Evolutionary conservation across 176 grass and related monocot genomes (phyloP).

Genomic region (Ensete glaucum): DNA sequence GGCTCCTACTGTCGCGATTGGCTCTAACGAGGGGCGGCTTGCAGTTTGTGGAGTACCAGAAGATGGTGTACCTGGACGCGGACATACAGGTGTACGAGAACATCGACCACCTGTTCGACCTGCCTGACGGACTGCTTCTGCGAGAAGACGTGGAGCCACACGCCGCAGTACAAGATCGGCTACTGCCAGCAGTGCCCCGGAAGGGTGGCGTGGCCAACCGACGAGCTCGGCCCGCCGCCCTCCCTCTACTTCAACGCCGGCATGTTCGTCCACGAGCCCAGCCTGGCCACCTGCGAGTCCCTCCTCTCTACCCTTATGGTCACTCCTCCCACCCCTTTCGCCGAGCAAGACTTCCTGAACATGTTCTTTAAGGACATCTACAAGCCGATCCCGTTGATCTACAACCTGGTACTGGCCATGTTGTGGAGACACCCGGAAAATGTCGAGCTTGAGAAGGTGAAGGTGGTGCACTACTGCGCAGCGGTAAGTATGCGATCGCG

Average conservation of each 20-base stretch:
- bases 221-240: slow-evolving; percentile 34
- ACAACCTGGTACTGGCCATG: slow-evolving; percentile 86
- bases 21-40: neutral
- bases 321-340: slow-evolving; percentile 49
- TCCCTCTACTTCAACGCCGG: slow-evolving; percentile 84
- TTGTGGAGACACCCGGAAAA: slow-evolving; percentile 79
- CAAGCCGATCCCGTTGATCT: slow-evolving; percentile 38
- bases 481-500: slow-evolving; percentile 25
- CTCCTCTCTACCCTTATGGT: slow-evolving; percentile 31
- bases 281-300: slow-evolving; percentile 24
- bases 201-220: slow-evolving; percentile 34
- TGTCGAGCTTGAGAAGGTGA: slow-evolving; percentile 44
- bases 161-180: slow-evolving; percentile 52
- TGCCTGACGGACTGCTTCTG: slow-evolving; percentile 65
- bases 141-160: slow-evolving; percentile 90
- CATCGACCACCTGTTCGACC: slow-evolving; percentile 66
- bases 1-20: too few relatives aligned
- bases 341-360: slow-evolving; percentile 85
- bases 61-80: slow-evolving; percentile 70
- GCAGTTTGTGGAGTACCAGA: slow-evolving; percentile 67
- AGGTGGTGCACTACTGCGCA: slow-evolving; percentile 87
- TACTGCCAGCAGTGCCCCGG: slow-evolving; percentile 75
- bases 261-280: slow-evolving; percentile 73
- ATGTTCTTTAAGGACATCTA: slow-evolving; percentile 56
- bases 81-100: slow-evolving; percentile 67